A percentile compares a stretch with the other conserved stretches of the same genome.
Evolutionary conservation across 1,284 basidiomycete species (phyloP).

Genomic region (Irpex sp.): DNA sequence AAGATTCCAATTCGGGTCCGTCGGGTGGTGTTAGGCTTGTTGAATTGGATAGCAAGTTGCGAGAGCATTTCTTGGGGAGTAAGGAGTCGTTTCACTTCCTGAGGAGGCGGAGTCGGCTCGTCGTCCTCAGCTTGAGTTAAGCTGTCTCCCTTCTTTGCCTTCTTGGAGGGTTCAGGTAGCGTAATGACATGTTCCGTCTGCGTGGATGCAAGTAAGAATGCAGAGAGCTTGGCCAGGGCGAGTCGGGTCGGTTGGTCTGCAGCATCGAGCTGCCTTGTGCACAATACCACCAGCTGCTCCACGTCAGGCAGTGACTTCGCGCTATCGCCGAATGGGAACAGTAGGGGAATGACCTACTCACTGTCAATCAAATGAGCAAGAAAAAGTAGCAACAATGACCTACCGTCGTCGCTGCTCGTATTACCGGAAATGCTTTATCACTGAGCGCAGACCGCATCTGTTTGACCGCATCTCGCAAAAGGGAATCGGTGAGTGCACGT

Average conservation of each 20-base stretch:
- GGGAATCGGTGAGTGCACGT: conserved; percentile 78
- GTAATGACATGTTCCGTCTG: conserved; percentile 68
- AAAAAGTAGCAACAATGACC: conserved; percentile 15
- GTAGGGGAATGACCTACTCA: conserved; percentile 56
- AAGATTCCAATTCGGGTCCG: conserved; percentile 83
- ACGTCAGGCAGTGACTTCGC: conserved; percentile 62
- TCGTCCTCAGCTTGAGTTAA: conserved; percentile 54
- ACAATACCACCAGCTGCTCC: conserved; percentile 68
- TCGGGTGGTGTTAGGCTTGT: conserved; percentile 65
- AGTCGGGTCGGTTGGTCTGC: conserved; percentile 85
- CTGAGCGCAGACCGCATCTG: conserved; percentile 72
- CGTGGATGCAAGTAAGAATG: conserved; percentile 82
- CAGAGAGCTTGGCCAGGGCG: conserved; percentile 76
- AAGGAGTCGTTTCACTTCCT: conserved; percentile 71
- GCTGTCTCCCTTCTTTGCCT: conserved; percentile 60
- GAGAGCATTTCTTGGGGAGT: conserved; percentile 80
- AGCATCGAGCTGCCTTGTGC: conserved; percentile 74
- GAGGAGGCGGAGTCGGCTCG: conserved; percentile 47
- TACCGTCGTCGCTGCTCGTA: conserved; percentile 82
- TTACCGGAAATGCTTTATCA: conserved; percentile 86
- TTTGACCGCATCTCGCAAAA: conserved; percentile 83
- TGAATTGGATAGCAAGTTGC: conserved; percentile 78
- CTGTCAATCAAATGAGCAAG: conserved; percentile 4
- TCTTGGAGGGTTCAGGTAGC: conserved; percentile 49
- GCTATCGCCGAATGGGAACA: conserved; percentile 59